These are phyloP conservation scores for Rhododendron ferrugineum DNA, from an alignment of 148 eudicot genomes.

Conservation along the genomic window DNA sequence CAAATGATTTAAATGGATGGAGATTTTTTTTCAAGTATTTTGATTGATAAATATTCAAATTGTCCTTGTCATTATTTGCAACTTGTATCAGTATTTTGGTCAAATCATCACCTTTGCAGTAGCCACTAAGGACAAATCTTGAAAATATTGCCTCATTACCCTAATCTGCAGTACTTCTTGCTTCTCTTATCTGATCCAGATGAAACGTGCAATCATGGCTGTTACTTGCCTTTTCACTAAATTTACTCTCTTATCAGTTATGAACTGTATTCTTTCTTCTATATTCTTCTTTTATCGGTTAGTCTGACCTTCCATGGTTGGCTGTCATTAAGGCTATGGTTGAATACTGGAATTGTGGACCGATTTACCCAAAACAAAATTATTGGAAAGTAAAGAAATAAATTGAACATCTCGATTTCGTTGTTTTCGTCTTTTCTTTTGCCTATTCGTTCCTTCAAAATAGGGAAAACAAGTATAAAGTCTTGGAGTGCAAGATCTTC, in stretches of 20 bases:
- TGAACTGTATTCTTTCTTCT: neutral
- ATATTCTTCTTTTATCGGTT: neutral
- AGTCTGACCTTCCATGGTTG: neutral
- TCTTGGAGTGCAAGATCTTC: neutral
- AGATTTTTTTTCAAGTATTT: neutral
- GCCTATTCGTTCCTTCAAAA: neutral
- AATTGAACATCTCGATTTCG: neutral
- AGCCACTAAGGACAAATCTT: neutral
- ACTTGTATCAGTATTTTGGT: neutral
- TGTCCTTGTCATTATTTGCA: neutral
- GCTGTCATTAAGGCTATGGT: neutral
- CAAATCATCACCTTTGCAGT: neutral
- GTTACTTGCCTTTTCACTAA: neutral
- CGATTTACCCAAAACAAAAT: neutral
- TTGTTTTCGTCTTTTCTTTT: neutral
- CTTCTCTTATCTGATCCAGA: neutral
- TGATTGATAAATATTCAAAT: neutral
- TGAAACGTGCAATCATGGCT: neutral
- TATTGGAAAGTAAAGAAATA: neutral
- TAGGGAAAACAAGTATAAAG: neutral
- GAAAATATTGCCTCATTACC: neutral
- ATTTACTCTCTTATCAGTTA: neutral
- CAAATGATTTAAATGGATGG: neutral
- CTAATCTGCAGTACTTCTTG: slow-evolving; percentile 5
- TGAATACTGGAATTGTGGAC: neutral